These are phyloP conservation scores for Moesziomyces sp. DNA, from an alignment of 1,284 basidiomycete species.

Conservation along the genomic window DNA sequence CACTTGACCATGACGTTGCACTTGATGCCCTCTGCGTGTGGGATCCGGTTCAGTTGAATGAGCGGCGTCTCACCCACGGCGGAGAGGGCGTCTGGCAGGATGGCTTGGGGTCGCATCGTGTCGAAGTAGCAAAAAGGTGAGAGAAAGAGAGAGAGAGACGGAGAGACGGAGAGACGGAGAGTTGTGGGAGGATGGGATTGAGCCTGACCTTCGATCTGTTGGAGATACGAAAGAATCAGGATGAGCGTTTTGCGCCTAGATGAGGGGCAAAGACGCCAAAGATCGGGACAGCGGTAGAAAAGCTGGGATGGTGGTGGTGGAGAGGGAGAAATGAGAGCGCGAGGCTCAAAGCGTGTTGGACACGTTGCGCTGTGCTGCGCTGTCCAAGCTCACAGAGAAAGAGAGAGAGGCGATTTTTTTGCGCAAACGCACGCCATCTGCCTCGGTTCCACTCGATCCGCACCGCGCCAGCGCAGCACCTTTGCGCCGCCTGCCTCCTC, in stretches of 20 bases:
- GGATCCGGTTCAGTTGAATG: constrained; percentile 84
- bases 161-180: constrained; percentile 16
- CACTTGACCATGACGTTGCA: constrained; percentile 94
- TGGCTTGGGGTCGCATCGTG: constrained; percentile 46
- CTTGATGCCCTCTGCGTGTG: constrained; percentile 78
- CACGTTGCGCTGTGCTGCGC: too few species aligned
- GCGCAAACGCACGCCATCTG: too few species aligned
- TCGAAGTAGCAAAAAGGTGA: neutral
- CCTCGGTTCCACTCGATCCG: too few species aligned
- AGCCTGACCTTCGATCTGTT: constrained; percentile 53
- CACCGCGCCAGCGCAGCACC: too few species aligned
- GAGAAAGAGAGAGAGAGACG: neutral
- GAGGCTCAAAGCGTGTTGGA: too few species aligned
- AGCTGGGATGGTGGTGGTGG: constrained; percentile 27
- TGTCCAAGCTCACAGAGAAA: too few species aligned
- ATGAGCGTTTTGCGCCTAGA: constrained; percentile 36
- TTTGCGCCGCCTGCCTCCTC: too few species aligned
- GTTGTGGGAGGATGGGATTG: constrained; percentile 2
- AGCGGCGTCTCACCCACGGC: constrained; percentile 92
- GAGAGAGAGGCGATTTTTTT: too few species aligned
- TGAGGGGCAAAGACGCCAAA: constrained; percentile 29
- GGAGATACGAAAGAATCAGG: constrained; percentile 52
- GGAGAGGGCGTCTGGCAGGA: constrained; percentile 74
- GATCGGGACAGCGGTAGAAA: constrained; percentile 5
- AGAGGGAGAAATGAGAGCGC: neutral